Base-by-base conservation (phyloP, 371 early-diverging fungal genomes). In the Capillidium heterosporum region DNA sequence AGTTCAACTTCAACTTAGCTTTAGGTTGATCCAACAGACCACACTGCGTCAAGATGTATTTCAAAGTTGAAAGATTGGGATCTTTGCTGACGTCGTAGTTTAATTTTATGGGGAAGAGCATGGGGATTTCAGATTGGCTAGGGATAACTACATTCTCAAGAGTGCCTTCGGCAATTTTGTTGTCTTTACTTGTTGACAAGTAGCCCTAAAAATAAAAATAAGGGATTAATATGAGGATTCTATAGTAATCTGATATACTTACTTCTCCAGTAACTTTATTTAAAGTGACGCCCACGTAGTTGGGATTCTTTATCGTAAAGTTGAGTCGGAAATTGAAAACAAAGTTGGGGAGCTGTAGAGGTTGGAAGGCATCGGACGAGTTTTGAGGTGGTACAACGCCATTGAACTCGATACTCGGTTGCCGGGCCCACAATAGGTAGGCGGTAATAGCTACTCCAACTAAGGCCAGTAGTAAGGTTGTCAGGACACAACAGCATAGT, bases 381-480 rank as follows among this genome's bases (percentile, higher is more conserved):
- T 39, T 23, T 54, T 54, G 42, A 21, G 55, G 55, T 17, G 55
- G 55, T 42, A 39, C n/a, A 17, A 42, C 55, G 2, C 43, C 43
- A 7, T 54, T 41, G 28, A 54, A 54, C 5, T 54, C 43, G 17
- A 54, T n/a, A 1, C 23, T 43, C 10, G 55, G 55, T 8, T 11
- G 29, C n/a, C 55, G n/a, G 26, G 55, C 35, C 55, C 55, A 54
- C n/a, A 54, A 42, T 7, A 54, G 24, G 23, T 23, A 54, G 15
- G 32, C 55, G n/a, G 39, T 39, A 2, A 54, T 43, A 40, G 32
- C 11, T 19, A 21, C 55, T 8, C 10, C 55, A 1, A 29, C 55
- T 27, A 54, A 43, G 3, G 27, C 29, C 27, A 51, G 2, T 11
- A 48, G 1, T 23, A 15, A 15, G 28, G 17, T 8, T 5, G 28